Percentiles rank a stretch among this genome's conserved stretches.
Evolutionary conservation across 108 stramenopile species (phyloP).

Genomic region (Parmales sp.): DNA sequence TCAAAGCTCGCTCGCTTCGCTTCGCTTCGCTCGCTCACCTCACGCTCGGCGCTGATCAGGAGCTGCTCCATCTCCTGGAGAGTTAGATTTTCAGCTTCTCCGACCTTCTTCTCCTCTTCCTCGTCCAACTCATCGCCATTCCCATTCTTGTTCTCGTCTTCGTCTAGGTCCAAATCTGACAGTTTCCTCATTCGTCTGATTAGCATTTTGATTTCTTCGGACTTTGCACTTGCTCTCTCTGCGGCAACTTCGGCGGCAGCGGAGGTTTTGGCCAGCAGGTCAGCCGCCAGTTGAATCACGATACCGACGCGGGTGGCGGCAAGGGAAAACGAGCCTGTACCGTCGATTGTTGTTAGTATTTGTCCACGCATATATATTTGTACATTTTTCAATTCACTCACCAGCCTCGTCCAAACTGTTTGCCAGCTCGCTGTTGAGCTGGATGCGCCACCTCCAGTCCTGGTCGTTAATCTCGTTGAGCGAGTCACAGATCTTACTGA

Average conservation of each 20-base stretch:
- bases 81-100: not conserved
- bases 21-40: too few relatives aligned
- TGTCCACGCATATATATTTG: too few relatives aligned
- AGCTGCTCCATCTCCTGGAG: not conserved
- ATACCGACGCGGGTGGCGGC: not conserved
- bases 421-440: constrained; percentile 1
- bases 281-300: not conserved
- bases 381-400: too few relatives aligned
- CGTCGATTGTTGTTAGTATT: too few relatives aligned
- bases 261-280: not conserved
- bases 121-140: not conserved
- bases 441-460: constrained; percentile 23
- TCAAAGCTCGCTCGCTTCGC: too few relatives aligned
- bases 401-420: constrained; percentile 18
- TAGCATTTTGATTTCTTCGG: too few relatives aligned
- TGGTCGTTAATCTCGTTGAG: constrained; percentile 24
- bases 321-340: too few relatives aligned
- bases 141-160: not conserved
- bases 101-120: constrained; percentile 4
- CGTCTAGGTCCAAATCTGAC: not conserved
- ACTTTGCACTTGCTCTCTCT: too few relatives aligned
- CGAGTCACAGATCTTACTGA: constrained; percentile 8
- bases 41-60: not conserved
- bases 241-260: not conserved
- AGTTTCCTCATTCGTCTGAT: too few relatives aligned